Evolutionary conservation across 768 basidiomycete genomes (phyloP).

Genomic region (Phanerochaete carnosa): DNA sequence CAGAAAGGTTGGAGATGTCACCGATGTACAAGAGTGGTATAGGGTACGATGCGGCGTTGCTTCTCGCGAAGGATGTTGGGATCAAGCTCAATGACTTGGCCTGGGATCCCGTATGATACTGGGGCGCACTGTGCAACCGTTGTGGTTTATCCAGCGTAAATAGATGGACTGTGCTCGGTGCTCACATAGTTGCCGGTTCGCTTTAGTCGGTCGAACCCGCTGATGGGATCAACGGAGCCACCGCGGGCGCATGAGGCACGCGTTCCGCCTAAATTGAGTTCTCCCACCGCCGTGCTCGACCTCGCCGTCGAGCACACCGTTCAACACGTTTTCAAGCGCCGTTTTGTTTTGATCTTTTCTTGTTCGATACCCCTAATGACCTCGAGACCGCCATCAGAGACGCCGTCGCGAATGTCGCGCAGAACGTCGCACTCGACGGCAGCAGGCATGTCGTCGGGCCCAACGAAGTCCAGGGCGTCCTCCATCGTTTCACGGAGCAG

Average conservation of each 20-base stretch:
- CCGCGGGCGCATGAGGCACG: background rate
- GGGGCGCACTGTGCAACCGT: background rate
- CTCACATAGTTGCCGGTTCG: too few relatives aligned
- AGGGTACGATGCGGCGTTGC: conserved; percentile 52
- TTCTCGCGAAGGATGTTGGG: conserved; percentile 56
- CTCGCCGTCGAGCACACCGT: conserved; percentile 17
- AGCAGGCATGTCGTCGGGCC: conserved; percentile 29
- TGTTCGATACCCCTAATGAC: conserved; percentile 6
- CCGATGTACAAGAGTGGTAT: conserved; percentile 74
- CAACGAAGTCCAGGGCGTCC: conserved; percentile 49
- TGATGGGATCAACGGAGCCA: background rate
- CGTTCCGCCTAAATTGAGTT: background rate
- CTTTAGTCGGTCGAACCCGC: too few relatives aligned
- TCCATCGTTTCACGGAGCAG: conserved; percentile 48
- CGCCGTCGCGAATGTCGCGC: conserved; percentile 51
- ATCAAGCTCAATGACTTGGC: conserved; percentile 62
- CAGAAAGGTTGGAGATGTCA: conserved; percentile 65
- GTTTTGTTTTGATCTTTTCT: background rate
- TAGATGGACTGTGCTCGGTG: too few relatives aligned
- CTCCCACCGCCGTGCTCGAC: background rate
- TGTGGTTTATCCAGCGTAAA: background rate
- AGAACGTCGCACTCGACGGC: conserved; percentile 42
- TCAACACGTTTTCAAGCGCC: background rate
- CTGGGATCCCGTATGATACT: conserved; percentile 45
- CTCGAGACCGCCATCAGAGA: conserved; percentile 41